Conservation (phyloP, 1,139 yeast species). For the Kazachstania sp. region DNA sequence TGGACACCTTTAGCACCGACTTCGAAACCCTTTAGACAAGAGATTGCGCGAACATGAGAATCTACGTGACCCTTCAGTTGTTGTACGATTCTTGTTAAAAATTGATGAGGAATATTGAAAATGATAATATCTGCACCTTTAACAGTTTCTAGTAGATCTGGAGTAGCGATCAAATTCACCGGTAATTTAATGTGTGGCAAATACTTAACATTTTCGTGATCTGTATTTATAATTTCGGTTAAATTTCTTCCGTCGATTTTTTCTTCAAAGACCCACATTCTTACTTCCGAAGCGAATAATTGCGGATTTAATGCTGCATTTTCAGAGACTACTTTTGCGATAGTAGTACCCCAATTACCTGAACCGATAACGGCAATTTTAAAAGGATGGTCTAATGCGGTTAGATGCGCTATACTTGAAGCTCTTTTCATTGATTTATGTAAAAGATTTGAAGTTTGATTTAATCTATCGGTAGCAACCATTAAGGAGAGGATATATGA, state of each 20-base stretch:
- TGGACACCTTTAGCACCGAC: conserved; percentile 74
- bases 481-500: conserved; percentile 6
- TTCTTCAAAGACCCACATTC: conserved; percentile 96
- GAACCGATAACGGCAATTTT: conserved; percentile 52
- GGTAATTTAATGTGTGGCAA: conserved; percentile 79
- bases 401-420: conserved; percentile 14
- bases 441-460: conserved; percentile 25
- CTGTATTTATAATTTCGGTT: conserved; percentile 77
- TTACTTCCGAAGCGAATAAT: conserved; percentile 58
- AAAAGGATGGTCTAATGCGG: conserved; percentile 37
- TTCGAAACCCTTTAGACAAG: conserved; percentile 89
- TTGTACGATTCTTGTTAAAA: conserved; percentile 60
- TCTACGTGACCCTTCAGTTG: conserved; percentile 70
- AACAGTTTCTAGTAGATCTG: conserved; percentile 67
- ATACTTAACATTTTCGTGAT: conserved; percentile 85
- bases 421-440: conserved; percentile 18
- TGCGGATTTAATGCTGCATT: conserved; percentile 62
- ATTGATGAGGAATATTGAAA: conserved; percentile 93
- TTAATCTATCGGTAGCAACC: conserved; percentile 30
- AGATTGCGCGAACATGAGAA: conserved; percentile 69
- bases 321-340: conserved; percentile 88
- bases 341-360: conserved; percentile 92
- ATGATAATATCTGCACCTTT: conserved; percentile 71
- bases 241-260: conserved; percentile 57
- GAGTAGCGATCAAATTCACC: conserved; percentile 70